Evolutionary conservation across 169 alveolate species (phyloP).

Genomic region (Fabrea salina): DNA sequence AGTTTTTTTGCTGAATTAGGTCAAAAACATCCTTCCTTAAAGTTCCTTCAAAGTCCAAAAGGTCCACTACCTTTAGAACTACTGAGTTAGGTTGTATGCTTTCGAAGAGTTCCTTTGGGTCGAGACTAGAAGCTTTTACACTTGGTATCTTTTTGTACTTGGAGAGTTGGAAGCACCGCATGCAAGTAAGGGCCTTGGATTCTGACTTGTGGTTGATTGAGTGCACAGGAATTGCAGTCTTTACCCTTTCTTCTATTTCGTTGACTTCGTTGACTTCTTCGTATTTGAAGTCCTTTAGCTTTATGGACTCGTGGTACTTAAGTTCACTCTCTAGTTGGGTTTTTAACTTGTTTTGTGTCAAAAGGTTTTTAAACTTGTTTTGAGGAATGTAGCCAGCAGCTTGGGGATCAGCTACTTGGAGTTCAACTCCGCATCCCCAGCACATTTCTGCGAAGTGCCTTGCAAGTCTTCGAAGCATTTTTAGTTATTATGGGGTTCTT

Average conservation of each 20-base stretch:
- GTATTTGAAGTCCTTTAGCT: background rate
- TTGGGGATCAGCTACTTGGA: slow-evolving; percentile 33
- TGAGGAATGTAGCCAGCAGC: slow-evolving; percentile 38
- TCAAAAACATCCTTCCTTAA: slow-evolving; percentile 37
- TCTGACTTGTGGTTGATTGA: background rate
- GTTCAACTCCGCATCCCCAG: slow-evolving; percentile 42
- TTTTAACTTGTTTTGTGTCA: background rate
- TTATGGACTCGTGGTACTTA: background rate
- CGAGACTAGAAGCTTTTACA: background rate
- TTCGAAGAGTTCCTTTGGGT: slow-evolving; percentile 23
- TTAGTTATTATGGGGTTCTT: background rate
- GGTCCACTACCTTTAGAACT: slow-evolving; percentile 14
- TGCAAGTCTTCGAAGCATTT: background rate
- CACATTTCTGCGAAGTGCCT: slow-evolving; percentile 28
- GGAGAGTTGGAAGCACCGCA: slow-evolving; percentile 30
- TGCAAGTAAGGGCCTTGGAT: slow-evolving; percentile 33
- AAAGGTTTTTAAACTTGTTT: slow-evolving; percentile 13
- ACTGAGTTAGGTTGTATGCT: background rate
- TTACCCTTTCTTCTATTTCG: slow-evolving; percentile 13
- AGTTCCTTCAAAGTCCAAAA: slow-evolving; percentile 58
- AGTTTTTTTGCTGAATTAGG: slow-evolving; percentile 29
- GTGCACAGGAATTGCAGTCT: slow-evolving; percentile 17
- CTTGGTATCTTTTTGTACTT: background rate
- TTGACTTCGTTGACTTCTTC: background rate
- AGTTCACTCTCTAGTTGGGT: background rate